Percentiles rank a stretch among this genome's conserved stretches.
These are phyloP conservation scores for Corynespora cassiicola DNA, from an alignment of 2,329 filamentous ascomycete species.

Conservation along the genomic window DNA sequence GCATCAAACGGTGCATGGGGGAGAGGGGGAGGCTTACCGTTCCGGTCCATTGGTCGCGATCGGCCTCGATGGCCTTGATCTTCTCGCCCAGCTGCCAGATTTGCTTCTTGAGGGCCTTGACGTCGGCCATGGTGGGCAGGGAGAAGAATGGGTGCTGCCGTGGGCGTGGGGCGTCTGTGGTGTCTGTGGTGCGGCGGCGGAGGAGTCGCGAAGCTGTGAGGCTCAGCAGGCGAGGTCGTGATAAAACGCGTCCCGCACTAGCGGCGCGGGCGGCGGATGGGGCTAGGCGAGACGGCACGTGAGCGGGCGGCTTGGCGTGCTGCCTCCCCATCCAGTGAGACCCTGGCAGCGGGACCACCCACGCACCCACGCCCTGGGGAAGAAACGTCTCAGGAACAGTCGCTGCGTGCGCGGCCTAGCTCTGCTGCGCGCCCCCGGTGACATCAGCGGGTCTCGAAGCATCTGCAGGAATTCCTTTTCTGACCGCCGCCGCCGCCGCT, in stretches of 20 bases:
- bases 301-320: too few species aligned
- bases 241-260: neutral
- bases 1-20: neutral
- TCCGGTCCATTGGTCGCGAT: slow-evolving; percentile 24
- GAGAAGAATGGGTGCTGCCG: neutral
- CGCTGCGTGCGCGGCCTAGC: too few species aligned
- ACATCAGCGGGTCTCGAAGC: too few species aligned
- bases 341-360: too few species aligned
- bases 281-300: too few species aligned
- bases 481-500: too few species aligned
- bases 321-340: too few species aligned
- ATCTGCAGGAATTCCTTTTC: too few species aligned
- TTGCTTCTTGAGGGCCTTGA: slow-evolving; percentile 32
- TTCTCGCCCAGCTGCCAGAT: slow-evolving; percentile 33
- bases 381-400: too few species aligned
- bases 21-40: slow-evolving; percentile 10
- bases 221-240: slow-evolving; percentile 12
- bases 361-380: too few species aligned
- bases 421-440: too few species aligned
- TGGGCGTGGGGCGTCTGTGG: slow-evolving; percentile 3
- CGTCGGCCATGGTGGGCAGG: slow-evolving; percentile 22
- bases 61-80: slow-evolving; percentile 25
- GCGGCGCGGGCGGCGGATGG: too few species aligned
- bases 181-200: slow-evolving; percentile 5
- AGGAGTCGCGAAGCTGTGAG: slow-evolving; percentile 8